Evolutionary conservation across 2,329 filamentous ascomycete species (phyloP).

Genomic region (Fusarium oxysporum): DNA sequence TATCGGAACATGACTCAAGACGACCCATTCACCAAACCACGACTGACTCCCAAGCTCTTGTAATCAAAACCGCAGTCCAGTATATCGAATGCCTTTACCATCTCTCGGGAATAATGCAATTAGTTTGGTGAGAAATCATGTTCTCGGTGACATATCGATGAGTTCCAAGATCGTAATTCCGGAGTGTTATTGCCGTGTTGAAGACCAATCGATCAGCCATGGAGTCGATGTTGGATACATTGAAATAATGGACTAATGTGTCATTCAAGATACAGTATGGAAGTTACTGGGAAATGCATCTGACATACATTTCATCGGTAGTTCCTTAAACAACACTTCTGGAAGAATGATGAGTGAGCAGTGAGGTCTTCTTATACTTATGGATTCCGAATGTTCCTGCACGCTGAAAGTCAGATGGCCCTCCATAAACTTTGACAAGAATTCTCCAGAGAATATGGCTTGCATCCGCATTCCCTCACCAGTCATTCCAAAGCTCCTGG

Average conservation of each 20-base stretch:
- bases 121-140: neutral
- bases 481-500: conserved; percentile 33
- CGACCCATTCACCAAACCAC: neutral
- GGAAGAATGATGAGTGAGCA: neutral
- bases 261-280: neutral
- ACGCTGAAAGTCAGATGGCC: conserved; percentile 22
- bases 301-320: too few relatives aligned
- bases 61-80: neutral
- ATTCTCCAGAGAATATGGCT: conserved; percentile 38
- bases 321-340: neutral
- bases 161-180: conserved; percentile 4
- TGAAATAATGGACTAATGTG: neutral
- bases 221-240: neutral
- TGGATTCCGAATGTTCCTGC: neutral
- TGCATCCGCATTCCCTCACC: conserved; percentile 39
- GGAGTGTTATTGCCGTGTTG: neutral
- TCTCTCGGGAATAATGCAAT: neutral
- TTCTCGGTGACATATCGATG: neutral
- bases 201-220: neutral
- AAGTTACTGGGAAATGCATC: neutral
- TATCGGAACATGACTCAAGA: neutral
- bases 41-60: conserved; percentile 21
- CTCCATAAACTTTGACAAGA: conserved; percentile 37
- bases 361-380: conserved; percentile 32
- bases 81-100: neutral